Percentiles rank a stretch among this genome's conserved stretches.
Evolutionary conservation across 1,284 basidiomycete species (phyloP).

Genomic region (Erythrobasidium hasegawianum): DNA sequence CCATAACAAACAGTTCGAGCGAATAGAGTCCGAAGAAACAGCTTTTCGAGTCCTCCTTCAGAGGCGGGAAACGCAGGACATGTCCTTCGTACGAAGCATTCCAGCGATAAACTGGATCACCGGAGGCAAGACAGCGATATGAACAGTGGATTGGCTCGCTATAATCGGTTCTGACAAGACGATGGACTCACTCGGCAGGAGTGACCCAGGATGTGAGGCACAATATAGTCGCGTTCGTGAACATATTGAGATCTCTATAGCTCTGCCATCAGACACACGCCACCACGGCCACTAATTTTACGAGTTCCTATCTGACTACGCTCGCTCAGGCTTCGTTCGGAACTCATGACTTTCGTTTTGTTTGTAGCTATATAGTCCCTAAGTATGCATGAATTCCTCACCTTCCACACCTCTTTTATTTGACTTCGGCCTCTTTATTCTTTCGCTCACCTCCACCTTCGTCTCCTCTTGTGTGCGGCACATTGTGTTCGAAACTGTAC

Average conservation of each 20-base stretch:
- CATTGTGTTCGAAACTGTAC: conserved; percentile 16
- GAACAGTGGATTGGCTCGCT: conserved; percentile 4
- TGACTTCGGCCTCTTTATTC: not conserved
- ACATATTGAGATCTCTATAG: not conserved
- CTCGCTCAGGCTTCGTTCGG: not conserved
- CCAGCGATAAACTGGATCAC: conserved; percentile 23
- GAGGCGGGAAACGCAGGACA: conserved; percentile 1
- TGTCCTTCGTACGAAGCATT: conserved; percentile 27
- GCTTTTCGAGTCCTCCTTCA: conserved; percentile 9
- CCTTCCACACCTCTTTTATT: not conserved
- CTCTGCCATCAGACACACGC: no score
- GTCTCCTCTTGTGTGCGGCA: no score
- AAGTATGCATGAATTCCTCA: not conserved
- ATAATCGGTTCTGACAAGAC: conserved; percentile 20
- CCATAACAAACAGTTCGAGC: not conserved
- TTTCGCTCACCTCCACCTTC: not conserved
- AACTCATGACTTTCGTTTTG: not conserved
- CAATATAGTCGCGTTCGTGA: not conserved
- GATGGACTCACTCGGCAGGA: not conserved
- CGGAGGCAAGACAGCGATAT: conserved; percentile 21
- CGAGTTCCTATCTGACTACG: no score
- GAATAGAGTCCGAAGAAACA: conserved; percentile 3
- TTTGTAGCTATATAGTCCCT: not conserved
- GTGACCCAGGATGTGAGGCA: not conserved
- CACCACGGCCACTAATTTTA: no score